Evolutionary conservation across 2,329 filamentous ascomycete genomes (phyloP).

Genomic region (Ascochyta pisi): DNA sequence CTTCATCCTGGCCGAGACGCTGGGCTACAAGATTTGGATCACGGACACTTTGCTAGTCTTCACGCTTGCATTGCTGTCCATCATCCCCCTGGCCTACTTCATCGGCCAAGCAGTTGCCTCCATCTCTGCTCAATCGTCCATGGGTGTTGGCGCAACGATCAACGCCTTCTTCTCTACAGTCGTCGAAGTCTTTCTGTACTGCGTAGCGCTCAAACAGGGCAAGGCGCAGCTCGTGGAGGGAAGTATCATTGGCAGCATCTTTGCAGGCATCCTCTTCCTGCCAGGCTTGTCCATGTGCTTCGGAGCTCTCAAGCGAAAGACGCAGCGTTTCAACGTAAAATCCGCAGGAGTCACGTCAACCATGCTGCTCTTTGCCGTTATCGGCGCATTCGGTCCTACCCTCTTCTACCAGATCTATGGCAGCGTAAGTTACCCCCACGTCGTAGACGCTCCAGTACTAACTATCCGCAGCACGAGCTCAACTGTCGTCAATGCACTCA

Average conservation of each 20-base stretch:
- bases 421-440: constrained; percentile 59
- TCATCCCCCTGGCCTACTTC: constrained; percentile 97
- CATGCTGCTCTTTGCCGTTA: constrained; percentile 95
- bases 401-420: constrained; percentile 99
- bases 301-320: constrained; percentile 96
- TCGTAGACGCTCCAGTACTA: constrained; percentile 34
- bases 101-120: constrained; percentile 98
- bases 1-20: constrained; percentile 72
- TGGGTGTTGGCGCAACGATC: constrained; percentile 95
- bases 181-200: constrained; percentile 97
- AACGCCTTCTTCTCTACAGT: constrained; percentile 98
- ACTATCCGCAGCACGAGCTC: constrained; percentile 74
- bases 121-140: constrained; percentile 97
- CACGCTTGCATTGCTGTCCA: constrained; percentile 80
- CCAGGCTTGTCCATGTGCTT: constrained; percentile 99
- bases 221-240: constrained; percentile 94
- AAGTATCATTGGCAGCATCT: constrained; percentile 96
- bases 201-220: constrained; percentile 88
- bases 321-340: constrained; percentile 95
- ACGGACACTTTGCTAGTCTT: constrained; percentile 90
- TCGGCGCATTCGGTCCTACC: constrained; percentile 93
- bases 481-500: constrained; percentile 74
- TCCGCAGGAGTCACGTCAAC: constrained; percentile 97
- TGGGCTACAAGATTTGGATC: constrained; percentile 74
- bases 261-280: constrained; percentile 92